Evolutionary conservation across 768 basidiomycete species (phyloP).

Genomic region (Boletus rufocinnamomeus): DNA sequence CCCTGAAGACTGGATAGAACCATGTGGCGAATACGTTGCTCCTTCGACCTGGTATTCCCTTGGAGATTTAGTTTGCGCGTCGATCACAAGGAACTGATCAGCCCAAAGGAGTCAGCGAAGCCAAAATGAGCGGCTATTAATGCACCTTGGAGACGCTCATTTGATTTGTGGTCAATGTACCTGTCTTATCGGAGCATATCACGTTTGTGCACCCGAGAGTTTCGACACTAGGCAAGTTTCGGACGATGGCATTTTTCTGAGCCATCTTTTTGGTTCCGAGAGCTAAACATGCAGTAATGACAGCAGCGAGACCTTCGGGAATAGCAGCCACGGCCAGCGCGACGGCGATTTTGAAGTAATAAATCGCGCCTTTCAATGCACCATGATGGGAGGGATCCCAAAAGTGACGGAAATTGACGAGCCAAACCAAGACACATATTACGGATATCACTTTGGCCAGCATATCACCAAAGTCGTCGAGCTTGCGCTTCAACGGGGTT

Average conservation of each 20-base stretch:
- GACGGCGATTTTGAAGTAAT: slow-evolving; percentile 99
- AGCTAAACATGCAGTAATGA: slow-evolving; percentile 95
- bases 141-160: slow-evolving; percentile 89
- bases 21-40: slow-evolving; percentile 87
- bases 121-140: slow-evolving; percentile 5
- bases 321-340: slow-evolving; percentile 99
- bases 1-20: slow-evolving; percentile 66
- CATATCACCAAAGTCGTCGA: slow-evolving; percentile 98
- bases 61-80: slow-evolving; percentile 49
- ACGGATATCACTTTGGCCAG: slow-evolving; percentile 97
- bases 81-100: slow-evolving; percentile 72
- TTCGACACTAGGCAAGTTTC: slow-evolving; percentile 95
- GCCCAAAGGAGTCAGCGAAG: slow-evolving; percentile 10
- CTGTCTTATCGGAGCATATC: slow-evolving; percentile 99
- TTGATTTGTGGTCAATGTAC: slow-evolving; percentile 93
- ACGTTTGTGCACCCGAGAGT: slow-evolving; percentile 98
- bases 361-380: slow-evolving; percentile 88
- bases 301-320: slow-evolving; percentile 96
- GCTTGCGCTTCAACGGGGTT: slow-evolving; percentile 94
- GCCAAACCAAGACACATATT: slow-evolving; percentile 97
- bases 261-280: slow-evolving; percentile 99
- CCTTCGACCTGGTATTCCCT: slow-evolving; percentile 85
- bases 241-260: slow-evolving; percentile 96
- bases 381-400: slow-evolving; percentile 94
- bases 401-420: slow-evolving; percentile 96